A percentile compares a stretch with the other conserved stretches of the same genome.
Evolutionary conservation across 1,284 basidiomycete genomes (phyloP).

Genomic region (Kalmanozyma brasiliensis): DNA sequence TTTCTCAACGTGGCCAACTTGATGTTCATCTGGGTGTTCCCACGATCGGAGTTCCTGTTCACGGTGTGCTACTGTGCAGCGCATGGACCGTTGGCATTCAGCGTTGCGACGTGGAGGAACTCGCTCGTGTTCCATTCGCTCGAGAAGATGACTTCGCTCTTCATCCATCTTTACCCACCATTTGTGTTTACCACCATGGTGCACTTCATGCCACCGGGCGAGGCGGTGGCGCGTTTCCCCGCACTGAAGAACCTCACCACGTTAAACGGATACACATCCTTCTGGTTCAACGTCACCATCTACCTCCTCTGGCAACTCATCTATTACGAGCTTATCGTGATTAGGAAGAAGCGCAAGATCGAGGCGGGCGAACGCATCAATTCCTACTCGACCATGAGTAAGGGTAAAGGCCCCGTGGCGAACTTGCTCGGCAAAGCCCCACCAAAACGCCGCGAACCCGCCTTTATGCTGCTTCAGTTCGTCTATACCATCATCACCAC

Average conservation of each 20-base stretch:
- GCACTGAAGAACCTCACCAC: constrained; percentile 77
- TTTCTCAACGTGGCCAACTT: constrained; percentile 88
- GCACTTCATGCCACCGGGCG: constrained; percentile 79
- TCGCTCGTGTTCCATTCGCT: constrained; percentile 83
- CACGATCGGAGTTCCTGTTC: constrained; percentile 52
- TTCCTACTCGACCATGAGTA: constrained; percentile 51
- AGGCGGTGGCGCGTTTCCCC: constrained; percentile 79
- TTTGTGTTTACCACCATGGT: constrained; percentile 85
- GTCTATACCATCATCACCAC: constrained; percentile 88
- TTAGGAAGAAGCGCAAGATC: constrained; percentile 46
- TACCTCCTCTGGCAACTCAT: constrained; percentile 89
- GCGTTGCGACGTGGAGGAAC: constrained; percentile 95
- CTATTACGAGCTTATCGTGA: constrained; percentile 69
- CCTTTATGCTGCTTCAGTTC: constrained; percentile 67
- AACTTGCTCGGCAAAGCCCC: constrained; percentile 55
- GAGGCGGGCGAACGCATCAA: constrained; percentile 59
- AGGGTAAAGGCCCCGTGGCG: constrained; percentile 58
- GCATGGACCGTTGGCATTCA: constrained; percentile 81
- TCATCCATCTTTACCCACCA: constrained; percentile 69
- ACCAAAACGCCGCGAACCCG: constrained; percentile 38
- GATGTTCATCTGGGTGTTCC: constrained; percentile 57
- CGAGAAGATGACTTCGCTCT: constrained; percentile 79
- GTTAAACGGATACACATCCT: constrained; percentile 74
- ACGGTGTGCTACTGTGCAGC: constrained; percentile 58
- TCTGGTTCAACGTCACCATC: constrained; percentile 74